phyloP scores from a whole-genome alignment of 345 rosid species.

The Pugionium dolabratum region DNA sequence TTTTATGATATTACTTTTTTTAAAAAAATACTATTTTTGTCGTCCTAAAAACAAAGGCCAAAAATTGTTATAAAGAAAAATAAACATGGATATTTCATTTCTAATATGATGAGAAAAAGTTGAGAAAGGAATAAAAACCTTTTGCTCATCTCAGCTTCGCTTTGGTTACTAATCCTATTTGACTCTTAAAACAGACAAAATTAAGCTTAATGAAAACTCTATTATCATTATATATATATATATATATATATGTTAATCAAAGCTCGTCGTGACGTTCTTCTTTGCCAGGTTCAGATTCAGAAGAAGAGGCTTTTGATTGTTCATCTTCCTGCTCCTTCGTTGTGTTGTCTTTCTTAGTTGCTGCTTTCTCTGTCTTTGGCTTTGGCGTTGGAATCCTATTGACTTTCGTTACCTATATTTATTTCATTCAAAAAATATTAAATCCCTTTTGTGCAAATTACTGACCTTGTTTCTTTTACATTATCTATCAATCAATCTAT shows the following conservation, averaged over 20 bases:
- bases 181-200: conserved; percentile 29
- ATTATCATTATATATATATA: conserved; percentile 13
- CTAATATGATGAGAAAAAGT: conserved; percentile 25
- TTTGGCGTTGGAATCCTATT: conserved; percentile 87
- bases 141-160: conserved; percentile 30
- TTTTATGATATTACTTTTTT: too few species aligned
- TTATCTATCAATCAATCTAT: not conserved
- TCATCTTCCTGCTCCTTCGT: conserved; percentile 43
- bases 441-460: not conserved
- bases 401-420: conserved; percentile 54
- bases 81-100: conserved; percentile 13
- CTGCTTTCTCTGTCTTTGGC: conserved; percentile 75
- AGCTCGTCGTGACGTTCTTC: conserved; percentile 64
- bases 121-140: conserved; percentile 26
- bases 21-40: too few species aligned
- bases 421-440: not conserved
- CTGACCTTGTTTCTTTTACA: not conserved
- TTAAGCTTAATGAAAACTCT: conserved; percentile 9
- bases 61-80: conserved; percentile 24
- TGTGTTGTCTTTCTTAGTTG: conserved; percentile 58
- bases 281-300: conserved; percentile 30
- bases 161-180: conserved; percentile 27
- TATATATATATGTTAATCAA: conserved; percentile 42
- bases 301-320: conserved; percentile 34
- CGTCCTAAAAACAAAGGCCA: conserved; percentile 11